Evolutionary conservation across 2,329 filamentous ascomycete genomes (phyloP).

Genomic region (Cercospora zeina): DNA sequence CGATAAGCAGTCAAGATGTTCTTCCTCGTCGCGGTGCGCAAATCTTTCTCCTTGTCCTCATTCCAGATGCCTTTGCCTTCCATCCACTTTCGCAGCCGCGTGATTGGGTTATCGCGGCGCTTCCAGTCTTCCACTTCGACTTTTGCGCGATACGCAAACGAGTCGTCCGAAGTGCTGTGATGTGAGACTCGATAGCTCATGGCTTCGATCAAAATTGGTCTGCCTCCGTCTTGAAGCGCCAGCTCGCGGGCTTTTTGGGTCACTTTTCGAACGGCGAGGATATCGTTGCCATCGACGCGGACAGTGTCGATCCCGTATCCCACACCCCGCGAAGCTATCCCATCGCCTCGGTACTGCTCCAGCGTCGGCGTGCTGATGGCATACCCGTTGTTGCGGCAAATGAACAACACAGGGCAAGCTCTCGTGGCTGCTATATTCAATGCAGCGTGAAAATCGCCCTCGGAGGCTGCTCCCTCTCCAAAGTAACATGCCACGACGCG

Average conservation of each 20-base stretch:
- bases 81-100: slow-evolving; percentile 84
- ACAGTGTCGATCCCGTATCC: slow-evolving; percentile 95
- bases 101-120: slow-evolving; percentile 82
- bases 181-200: slow-evolving; percentile 99
- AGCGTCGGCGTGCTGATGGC: slow-evolving; percentile 86
- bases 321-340: slow-evolving; percentile 80
- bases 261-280: slow-evolving; percentile 81
- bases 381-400: slow-evolving; percentile 91
- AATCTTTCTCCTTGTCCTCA: slow-evolving; percentile 74
- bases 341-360: slow-evolving; percentile 88
- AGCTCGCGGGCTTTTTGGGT: slow-evolving; percentile 74
- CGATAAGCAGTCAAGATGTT: slow-evolving; percentile 82
- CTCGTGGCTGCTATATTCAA: slow-evolving; percentile 88
- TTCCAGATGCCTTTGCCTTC: slow-evolving; percentile 82
- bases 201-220: slow-evolving; percentile 84
- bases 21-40: slow-evolving; percentile 65
- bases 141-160: slow-evolving; percentile 88
- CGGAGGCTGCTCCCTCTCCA: slow-evolving; percentile 84
- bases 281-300: slow-evolving; percentile 89
- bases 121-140: slow-evolving; percentile 97
- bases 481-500: slow-evolving; percentile 82
- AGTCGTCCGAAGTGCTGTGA: slow-evolving; percentile 95
- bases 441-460: slow-evolving; percentile 89
- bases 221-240: slow-evolving; percentile 76
- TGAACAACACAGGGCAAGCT: slow-evolving; percentile 83